A percentile compares a stretch with the other conserved stretches of the same genome.
Conservation (phyloP, 352 stramenopile genomes). For the Pythium guiyangense region DNA sequence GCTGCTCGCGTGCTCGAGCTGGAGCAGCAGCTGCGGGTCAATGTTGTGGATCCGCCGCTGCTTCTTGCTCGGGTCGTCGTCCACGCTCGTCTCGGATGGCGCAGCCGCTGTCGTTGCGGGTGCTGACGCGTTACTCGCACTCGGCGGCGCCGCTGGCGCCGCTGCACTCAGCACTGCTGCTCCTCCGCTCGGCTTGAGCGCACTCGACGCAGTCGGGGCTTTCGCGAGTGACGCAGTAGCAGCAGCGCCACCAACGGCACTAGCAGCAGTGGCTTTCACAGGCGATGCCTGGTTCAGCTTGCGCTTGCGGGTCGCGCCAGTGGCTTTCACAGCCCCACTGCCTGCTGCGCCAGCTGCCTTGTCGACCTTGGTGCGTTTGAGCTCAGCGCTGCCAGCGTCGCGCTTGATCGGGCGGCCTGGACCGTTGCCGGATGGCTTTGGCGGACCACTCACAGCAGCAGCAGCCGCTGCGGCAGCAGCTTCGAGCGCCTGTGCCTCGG, state of each 20-base stretch:
- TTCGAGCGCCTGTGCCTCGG: slow-evolving; percentile 15
- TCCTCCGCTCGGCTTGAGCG: neutral
- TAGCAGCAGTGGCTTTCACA: slow-evolving; percentile 8
- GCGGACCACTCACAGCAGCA: neutral
- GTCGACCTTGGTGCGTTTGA: slow-evolving; percentile 41
- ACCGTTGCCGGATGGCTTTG: neutral
- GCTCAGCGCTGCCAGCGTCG: slow-evolving; percentile 35
- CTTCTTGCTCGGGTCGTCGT: slow-evolving; percentile 91
- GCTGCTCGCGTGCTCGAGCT: slow-evolving; percentile 80
- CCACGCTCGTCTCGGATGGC: slow-evolving; percentile 3
- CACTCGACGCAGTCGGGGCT: neutral
- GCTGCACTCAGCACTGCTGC: neutral
- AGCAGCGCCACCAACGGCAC: neutral
- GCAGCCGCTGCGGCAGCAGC: neutral
- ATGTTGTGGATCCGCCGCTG: slow-evolving; percentile 85
- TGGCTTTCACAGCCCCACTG: slow-evolving; percentile 14
- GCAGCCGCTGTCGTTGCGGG: neutral
- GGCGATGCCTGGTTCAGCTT: slow-evolving; percentile 55
- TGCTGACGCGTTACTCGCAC: neutral
- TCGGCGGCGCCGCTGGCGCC: neutral
- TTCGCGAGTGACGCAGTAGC: neutral
- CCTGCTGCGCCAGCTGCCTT: slow-evolving; percentile 4
- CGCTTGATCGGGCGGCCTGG: slow-evolving; percentile 25
- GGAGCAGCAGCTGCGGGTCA: slow-evolving; percentile 79
- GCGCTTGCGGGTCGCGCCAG: slow-evolving; percentile 53